Evolutionary conservation across 257 asterid species (phyloP).

Genomic region (Lycium barbarum): DNA sequence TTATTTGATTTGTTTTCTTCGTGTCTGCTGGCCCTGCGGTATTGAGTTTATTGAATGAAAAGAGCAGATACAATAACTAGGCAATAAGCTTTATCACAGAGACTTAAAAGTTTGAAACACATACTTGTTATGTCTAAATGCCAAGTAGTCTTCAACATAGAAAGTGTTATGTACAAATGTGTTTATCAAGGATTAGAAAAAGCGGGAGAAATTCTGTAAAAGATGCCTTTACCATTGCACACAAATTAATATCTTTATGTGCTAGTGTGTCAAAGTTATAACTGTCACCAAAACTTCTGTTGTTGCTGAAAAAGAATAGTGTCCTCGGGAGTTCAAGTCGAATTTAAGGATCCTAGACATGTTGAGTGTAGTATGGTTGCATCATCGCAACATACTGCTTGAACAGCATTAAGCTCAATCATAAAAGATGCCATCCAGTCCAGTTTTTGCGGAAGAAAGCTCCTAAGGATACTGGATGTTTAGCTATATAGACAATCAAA

Average conservation of each 20-base stretch:
- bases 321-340: neutral
- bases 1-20: neutral
- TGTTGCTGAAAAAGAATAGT: neutral
- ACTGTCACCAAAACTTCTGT: neutral
- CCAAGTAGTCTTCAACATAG: constrained; percentile 3
- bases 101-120: neutral
- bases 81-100: neutral
- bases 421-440: neutral
- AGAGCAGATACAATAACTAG: neutral
- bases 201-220: neutral
- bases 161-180: neutral
- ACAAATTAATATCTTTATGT: neutral
- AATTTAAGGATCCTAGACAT: neutral
- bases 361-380: neutral
- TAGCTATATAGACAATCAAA: neutral
- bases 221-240: neutral
- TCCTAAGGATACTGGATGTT: constrained; percentile 1
- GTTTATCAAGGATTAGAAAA: neutral
- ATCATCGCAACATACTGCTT: neutral
- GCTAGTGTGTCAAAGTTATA: neutral
- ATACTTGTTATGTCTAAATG: neutral
- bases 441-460: neutral
- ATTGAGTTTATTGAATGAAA: neutral
- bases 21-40: neutral
- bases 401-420: neutral